Percentiles rank a stretch among this genome's conserved stretches.
phyloP scores from a whole-genome alignment of 768 basidiomycete genomes.

The Rhizopogon vulgaris region DNA sequence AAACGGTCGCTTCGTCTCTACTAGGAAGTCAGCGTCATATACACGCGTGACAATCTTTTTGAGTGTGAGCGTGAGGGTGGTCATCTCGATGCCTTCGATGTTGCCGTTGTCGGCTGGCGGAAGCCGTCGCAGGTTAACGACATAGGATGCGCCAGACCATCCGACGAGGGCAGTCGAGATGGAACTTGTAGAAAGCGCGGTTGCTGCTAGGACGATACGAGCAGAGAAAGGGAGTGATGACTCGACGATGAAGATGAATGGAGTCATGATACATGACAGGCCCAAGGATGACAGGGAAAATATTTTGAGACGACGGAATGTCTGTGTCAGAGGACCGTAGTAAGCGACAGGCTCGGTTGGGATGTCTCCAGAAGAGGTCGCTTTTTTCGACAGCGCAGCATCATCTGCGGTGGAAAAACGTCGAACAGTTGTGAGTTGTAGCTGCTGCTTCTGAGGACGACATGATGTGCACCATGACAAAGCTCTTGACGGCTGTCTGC shows the following conservation, averaged over 20 bases:
- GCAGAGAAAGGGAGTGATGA: conserved; percentile 67
- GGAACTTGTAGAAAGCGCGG: conserved; percentile 67
- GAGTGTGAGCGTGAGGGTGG: conserved; percentile 57
- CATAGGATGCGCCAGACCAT: conserved; percentile 70
- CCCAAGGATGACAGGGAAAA: conserved; percentile 78
- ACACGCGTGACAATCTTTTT: conserved; percentile 60
- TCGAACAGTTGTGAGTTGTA: conserved; percentile 6
- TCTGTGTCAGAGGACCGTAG: conserved; percentile 61
- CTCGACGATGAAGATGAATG: conserved; percentile 79
- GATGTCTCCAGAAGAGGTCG: conserved; percentile 1
- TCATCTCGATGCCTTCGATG: conserved; percentile 59
- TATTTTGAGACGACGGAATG: conserved; percentile 74
- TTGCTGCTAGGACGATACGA: conserved; percentile 57
- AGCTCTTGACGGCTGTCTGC: background rate
- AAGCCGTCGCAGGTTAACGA: conserved; percentile 52
- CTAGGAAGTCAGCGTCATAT: conserved; percentile 69
- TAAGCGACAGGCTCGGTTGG: conserved; percentile 37
- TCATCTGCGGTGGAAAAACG: conserved; percentile 4
- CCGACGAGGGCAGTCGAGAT: conserved; percentile 71
- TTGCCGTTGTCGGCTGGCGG: conserved; percentile 36
- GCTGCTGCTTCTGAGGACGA: conserved; percentile 5
- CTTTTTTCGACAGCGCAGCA: conserved; percentile 2
- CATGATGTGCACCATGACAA: background rate
- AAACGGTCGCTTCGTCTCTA: conserved; percentile 60
- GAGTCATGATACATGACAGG: conserved; percentile 61